Evolutionary conservation across 2,329 filamentous ascomycete genomes (phyloP).

Genomic region (Microascus cirrosus): DNA sequence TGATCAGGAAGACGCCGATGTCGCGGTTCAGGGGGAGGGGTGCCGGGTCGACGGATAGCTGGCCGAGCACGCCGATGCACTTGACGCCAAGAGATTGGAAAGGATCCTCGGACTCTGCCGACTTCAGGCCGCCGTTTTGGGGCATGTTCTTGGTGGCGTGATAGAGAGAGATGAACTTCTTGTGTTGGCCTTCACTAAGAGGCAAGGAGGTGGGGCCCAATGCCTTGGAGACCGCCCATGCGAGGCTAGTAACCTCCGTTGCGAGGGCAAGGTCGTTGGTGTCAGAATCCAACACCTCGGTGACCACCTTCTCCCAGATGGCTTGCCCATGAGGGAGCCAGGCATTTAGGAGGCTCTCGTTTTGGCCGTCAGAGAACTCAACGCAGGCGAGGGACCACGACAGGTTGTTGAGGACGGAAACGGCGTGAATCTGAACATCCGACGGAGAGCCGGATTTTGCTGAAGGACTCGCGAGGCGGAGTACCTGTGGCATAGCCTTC

Average conservation of each 20-base stretch:
- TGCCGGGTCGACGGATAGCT: slow-evolving; percentile 45
- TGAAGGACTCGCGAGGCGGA: slow-evolving; percentile 31
- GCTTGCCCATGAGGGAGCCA: slow-evolving; percentile 43
- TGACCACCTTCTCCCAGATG: slow-evolving; percentile 48
- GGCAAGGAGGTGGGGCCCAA: slow-evolving; percentile 34
- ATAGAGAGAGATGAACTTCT: slow-evolving; percentile 55
- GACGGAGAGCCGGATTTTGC: slow-evolving; percentile 27
- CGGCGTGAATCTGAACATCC: slow-evolving; percentile 38
- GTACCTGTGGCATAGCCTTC: slow-evolving; percentile 33
- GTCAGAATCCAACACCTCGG: slow-evolving; percentile 46
- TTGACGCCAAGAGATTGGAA: slow-evolving; percentile 55
- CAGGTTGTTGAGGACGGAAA: slow-evolving; percentile 55
- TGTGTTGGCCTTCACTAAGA: slow-evolving; percentile 41
- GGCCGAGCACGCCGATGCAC: slow-evolving; percentile 55
- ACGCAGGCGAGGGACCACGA: slow-evolving; percentile 54
- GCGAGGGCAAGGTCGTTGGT: slow-evolving; percentile 51
- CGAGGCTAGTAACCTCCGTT: slow-evolving; percentile 51
- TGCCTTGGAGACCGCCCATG: slow-evolving; percentile 52
- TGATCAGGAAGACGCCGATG: slow-evolving; percentile 52
- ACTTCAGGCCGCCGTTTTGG: slow-evolving; percentile 11
- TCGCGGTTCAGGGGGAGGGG: slow-evolving; percentile 45
- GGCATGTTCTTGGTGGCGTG: slow-evolving; percentile 38
- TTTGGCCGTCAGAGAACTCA: slow-evolving; percentile 44
- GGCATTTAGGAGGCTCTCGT: slow-evolving; percentile 35
- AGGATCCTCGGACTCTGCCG: slow-evolving; percentile 30